Percentiles rank a stretch among this genome's conserved stretches.
phyloP scores from a whole-genome alignment of 345 rosid genomes.

The Alliaria petiolata region DNA sequence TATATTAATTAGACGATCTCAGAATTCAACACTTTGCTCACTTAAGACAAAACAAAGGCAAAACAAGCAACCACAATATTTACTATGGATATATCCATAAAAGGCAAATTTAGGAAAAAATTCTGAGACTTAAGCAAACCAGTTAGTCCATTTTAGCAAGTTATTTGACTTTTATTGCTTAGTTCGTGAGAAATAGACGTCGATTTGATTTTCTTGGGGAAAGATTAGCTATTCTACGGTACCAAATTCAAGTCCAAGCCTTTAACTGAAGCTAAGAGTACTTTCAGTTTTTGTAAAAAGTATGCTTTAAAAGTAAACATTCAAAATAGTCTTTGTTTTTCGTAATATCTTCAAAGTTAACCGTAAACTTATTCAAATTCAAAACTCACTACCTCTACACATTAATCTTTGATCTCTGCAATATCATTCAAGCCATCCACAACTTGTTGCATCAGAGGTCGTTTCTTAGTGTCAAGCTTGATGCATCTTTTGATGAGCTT shows the following conservation, averaged over 20 bases:
- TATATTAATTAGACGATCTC: background rate
- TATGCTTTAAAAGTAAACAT: no score
- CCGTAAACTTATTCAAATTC: background rate
- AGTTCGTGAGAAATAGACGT: background rate
- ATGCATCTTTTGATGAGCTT: slow-evolving; percentile 7
- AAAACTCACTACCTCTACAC: background rate
- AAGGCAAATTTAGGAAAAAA: background rate
- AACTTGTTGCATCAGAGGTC: slow-evolving; percentile 6
- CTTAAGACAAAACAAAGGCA: background rate
- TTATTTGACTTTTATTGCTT: background rate
- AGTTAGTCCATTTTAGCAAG: background rate
- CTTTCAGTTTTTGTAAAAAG: no score
- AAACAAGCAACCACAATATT: background rate
- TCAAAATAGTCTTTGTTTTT: no score
- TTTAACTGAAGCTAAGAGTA: background rate
- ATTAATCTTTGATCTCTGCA: background rate
- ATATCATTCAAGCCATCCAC: slow-evolving; percentile 7
- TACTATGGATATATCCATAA: background rate
- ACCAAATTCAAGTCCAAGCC: background rate
- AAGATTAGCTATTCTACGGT: background rate
- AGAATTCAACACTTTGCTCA: background rate
- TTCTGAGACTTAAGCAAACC: background rate
- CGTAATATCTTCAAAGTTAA: no score
- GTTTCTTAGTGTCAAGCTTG: background rate
- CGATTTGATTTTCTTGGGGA: background rate